Base-by-base conservation (phyloP, 2,329 filamentous ascomycete species). In the Phyllosticta citrichinensis region DNA sequence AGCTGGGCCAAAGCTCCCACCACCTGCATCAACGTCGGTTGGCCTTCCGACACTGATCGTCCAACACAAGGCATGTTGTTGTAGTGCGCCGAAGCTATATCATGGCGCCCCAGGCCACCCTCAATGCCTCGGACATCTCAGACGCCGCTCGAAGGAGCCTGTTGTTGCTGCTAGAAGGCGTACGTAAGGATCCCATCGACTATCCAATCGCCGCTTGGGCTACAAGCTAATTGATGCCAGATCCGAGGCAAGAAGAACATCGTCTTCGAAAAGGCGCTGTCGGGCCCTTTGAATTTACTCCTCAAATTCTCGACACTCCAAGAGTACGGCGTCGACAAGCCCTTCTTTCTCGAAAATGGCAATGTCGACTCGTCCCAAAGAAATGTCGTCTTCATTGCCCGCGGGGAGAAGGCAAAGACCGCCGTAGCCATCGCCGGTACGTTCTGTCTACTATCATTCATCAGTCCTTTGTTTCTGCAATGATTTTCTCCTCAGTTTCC, bases 211-310 rank as follows among this genome's bases (percentile, higher is more conserved):
- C 47, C 58, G 50, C 47, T 24, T n/a, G 19, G 6, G 5, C 20
- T 9, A 4, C 35, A 10, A 40, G 50, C 56, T 30, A 40, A 40
- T 35, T 59, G 52, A 58, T 40, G 22, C 52, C 62, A 99, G 94
- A 91, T 97, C 66, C 89, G 93, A 72, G 95, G 95, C 68, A 99
- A 97, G 84, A 99, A 99, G 82, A 97, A 97, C 71, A 81, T 99
- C 64, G 89, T 99, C 58, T 87, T 99, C 71, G 93, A 97, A 74
- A 89, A 88, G 75, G 87, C 87, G 68, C 82, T 99, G 68, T 91
- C 93, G 66, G 94, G 93, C 24, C 90, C 92, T 30, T 83, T 99
- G 67, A 91, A 92, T 63, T 82, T 93, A 63, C 87, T 99, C 66
- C 91, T 96, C 77, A 97, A 97, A 74, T 96, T 97, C 70, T 93